These are phyloP conservation scores for Wickerhamiella pararugosa DNA, from an alignment of 1,139 yeast genomes.

Conservation along the genomic window DNA sequence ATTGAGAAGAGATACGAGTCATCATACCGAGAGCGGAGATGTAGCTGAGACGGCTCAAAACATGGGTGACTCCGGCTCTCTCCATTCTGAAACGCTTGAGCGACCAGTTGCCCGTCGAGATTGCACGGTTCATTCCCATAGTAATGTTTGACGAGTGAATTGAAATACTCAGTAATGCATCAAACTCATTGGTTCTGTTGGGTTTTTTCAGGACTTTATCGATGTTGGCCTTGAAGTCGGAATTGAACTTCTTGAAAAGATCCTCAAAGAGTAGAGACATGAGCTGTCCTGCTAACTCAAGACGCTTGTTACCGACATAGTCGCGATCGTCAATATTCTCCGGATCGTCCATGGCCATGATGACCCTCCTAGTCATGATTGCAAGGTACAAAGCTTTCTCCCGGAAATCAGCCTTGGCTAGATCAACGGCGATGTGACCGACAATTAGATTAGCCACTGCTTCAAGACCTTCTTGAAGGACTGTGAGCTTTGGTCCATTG, in stretches of 20 bases:
- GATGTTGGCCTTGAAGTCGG: constrained; percentile 84
- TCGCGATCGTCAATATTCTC: constrained; percentile 95
- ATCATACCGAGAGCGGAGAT: constrained; percentile 97
- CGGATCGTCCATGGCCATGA: constrained; percentile 91
- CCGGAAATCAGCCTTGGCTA: constrained; percentile 70
- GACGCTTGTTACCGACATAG: constrained; percentile 94
- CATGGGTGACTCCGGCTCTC: constrained; percentile 98
- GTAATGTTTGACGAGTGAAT: constrained; percentile 89
- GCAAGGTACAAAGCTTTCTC: constrained; percentile 92
- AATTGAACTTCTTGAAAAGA: constrained; percentile 86
- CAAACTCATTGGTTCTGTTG: constrained; percentile 87
- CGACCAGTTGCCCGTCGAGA: constrained; percentile 98
- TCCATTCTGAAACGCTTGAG: constrained; percentile 98
- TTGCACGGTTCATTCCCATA: constrained; percentile 88
- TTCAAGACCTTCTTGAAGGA: constrained; percentile 88
- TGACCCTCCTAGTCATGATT: constrained; percentile 89
- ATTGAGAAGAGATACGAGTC: constrained; percentile 97
- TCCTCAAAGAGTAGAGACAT: constrained; percentile 92
- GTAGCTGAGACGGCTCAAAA: constrained; percentile 74
- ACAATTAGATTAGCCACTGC: constrained; percentile 93
- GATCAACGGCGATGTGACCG: constrained; percentile 84
- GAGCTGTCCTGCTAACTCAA: constrained; percentile 93
- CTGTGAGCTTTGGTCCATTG: constrained; percentile 64
- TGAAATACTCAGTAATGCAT: constrained; percentile 75
- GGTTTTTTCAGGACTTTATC: constrained; percentile 91